Percentiles rank a stretch among this genome's conserved stretches.
Conservation (phyloP, 2,329 filamentous ascomycete genomes). For the Claviceps capensis region DNA sequence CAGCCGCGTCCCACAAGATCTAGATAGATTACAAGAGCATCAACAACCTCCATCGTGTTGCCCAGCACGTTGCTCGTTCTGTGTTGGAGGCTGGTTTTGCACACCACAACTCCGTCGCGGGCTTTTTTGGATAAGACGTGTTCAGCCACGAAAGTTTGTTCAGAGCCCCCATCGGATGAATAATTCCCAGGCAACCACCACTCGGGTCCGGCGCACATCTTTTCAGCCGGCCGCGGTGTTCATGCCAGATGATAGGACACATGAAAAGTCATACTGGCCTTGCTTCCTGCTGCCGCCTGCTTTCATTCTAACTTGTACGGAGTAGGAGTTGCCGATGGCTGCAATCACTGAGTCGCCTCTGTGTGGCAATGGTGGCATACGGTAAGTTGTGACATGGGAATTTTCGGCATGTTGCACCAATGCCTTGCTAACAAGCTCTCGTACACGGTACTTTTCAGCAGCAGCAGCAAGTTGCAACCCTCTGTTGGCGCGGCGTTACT, state of each 20-base stretch:
- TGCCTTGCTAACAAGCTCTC: not conserved
- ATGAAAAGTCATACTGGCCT: not conserved
- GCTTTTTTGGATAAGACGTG: not conserved
- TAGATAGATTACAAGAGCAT: conserved; percentile 3
- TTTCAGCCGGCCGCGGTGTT: not conserved
- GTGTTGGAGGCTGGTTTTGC: too few species aligned
- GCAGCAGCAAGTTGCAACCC: not conserved
- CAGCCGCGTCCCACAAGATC: conserved; percentile 6
- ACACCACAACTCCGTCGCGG: not conserved
- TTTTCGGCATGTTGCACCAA: too few species aligned
- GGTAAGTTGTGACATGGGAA: not conserved
- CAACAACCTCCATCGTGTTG: conserved; percentile 1
- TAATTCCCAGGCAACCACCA: not conserved
- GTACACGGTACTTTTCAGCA: not conserved
- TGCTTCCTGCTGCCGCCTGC: not conserved
- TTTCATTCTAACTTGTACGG: not conserved
- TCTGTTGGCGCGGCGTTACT: not conserved
- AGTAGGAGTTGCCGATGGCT: not conserved
- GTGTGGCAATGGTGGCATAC: not conserved
- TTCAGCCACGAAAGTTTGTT: conserved; percentile 1
- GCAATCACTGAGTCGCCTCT: not conserved
- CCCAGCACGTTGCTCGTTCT: too few species aligned
- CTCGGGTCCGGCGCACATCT: not conserved
- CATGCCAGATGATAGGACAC: not conserved
- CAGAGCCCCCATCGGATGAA: not conserved